phyloP scores from a whole-genome alignment of 495 filamentous ascomycete genomes.

The Clavariopsis aquatica region DNA sequence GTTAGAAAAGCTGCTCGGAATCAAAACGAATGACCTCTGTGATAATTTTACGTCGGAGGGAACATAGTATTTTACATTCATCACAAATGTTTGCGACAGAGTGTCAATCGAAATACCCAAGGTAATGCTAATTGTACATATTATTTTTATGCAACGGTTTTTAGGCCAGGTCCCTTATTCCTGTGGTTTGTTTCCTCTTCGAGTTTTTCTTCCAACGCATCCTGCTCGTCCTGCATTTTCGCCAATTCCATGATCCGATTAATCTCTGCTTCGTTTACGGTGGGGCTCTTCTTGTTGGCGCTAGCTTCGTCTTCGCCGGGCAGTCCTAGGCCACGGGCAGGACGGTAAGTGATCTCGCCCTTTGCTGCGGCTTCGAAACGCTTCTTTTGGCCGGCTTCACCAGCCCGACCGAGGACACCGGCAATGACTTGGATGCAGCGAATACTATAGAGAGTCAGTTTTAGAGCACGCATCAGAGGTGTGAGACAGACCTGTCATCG shows the following conservation, averaged over 20 bases:
- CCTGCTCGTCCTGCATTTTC: neutral
- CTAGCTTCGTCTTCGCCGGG: slow-evolving; percentile 27
- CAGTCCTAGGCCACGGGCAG: slow-evolving; percentile 42
- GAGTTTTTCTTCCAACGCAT: slow-evolving; percentile 20
- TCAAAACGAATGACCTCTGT: too few relatives aligned
- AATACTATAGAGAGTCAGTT: slow-evolving; percentile 55
- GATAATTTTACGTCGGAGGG: too few relatives aligned
- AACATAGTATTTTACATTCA: too few relatives aligned
- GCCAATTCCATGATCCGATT: neutral
- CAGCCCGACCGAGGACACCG: slow-evolving; percentile 80
- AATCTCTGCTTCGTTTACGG: slow-evolving; percentile 5
- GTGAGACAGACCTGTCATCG: slow-evolving; percentile 72
- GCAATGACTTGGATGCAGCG: slow-evolving; percentile 79
- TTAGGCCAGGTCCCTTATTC: neutral
- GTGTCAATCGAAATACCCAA: too few relatives aligned
- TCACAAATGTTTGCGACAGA: too few relatives aligned
- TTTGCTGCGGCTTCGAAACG: slow-evolving; percentile 61
- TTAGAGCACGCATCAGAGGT: neutral
- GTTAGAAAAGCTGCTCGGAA: too few relatives aligned
- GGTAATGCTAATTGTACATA: neutral
- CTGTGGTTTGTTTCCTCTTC: slow-evolving; percentile 15
- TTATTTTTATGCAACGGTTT: neutral
- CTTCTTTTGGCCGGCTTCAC: slow-evolving; percentile 69
- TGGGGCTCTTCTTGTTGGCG: neutral
- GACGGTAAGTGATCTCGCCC: slow-evolving; percentile 61